Conservation (phyloP, 2,329 filamentous ascomycete species). For the Xylariaceae sp. region DNA sequence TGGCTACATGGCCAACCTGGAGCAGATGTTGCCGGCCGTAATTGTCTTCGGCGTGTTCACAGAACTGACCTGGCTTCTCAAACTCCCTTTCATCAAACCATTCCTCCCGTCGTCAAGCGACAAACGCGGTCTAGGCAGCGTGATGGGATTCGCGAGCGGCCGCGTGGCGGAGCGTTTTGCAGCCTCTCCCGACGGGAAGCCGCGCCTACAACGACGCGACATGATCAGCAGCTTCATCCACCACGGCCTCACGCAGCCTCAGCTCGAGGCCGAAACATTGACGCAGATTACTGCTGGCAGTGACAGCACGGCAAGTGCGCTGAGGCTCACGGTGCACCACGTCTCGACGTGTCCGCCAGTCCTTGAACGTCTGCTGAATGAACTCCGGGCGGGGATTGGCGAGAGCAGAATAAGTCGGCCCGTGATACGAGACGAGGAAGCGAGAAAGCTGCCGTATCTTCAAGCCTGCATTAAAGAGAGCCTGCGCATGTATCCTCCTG, state of each 20-base stretch:
- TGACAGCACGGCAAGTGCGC: neutral
- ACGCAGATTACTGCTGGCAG: neutral
- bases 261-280: neutral
- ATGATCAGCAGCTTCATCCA: neutral
- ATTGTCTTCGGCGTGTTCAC: conserved; percentile 1
- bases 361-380: neutral
- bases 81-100: neutral
- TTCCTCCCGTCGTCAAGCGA: neutral
- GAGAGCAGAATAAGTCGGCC: neutral
- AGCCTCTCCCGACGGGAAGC: neutral
- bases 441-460: neutral
- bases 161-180: neutral
- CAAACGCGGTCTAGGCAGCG: neutral
- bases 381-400: neutral
- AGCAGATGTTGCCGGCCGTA: neutral
- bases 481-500: neutral
- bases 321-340: neutral
- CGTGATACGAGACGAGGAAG: neutral
- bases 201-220: neutral
- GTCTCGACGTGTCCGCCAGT: neutral
- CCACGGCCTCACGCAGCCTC: neutral
- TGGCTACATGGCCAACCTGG: neutral
- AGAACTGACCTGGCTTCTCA: neutral
- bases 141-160: neutral
- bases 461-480: conserved; percentile 1